A percentile compares a stretch with the other conserved stretches of the same genome.
Evolutionary conservation across 2,329 filamentous ascomycete genomes (phyloP).

Genomic region (Exophiala sideris): DNA sequence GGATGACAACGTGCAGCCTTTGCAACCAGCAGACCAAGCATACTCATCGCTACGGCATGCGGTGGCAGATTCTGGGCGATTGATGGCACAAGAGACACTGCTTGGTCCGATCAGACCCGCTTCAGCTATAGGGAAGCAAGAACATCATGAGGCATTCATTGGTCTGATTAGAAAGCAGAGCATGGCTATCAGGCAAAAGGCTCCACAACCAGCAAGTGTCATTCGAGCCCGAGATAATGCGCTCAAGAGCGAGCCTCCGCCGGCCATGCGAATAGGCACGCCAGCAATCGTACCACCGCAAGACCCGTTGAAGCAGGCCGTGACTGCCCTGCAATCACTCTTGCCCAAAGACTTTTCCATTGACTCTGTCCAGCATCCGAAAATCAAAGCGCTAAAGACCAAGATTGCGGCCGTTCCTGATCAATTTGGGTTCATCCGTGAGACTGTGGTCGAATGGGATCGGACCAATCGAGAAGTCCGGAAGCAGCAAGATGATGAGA

Average conservation of each 20-base stretch:
- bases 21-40: constrained; percentile 44
- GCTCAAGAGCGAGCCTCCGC: constrained; percentile 32
- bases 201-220: constrained; percentile 32
- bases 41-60: constrained; percentile 48
- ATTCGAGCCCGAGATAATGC: constrained; percentile 30
- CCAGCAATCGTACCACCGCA: constrained; percentile 1
- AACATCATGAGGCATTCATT: constrained; percentile 46
- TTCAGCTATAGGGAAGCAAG: constrained; percentile 27
- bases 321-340: constrained; percentile 12
- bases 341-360: constrained; percentile 8
- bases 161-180: constrained; percentile 47
- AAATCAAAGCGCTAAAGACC: constrained; percentile 11
- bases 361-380: constrained; percentile 8
- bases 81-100: constrained; percentile 37
- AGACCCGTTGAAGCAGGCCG: constrained; percentile 15
- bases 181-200: constrained; percentile 25
- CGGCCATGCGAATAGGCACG: constrained; percentile 32
- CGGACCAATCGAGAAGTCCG: constrained; percentile 42
- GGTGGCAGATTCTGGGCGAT: constrained; percentile 42
- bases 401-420: constrained; percentile 32
- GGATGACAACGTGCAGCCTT: constrained; percentile 37
- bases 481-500: constrained; percentile 46
- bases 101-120: constrained; percentile 25
- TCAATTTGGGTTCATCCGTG: constrained; percentile 44
- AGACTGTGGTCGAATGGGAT: constrained; percentile 46